Conservation (phyloP, 306 rosid genomes). For the Inga laurina region DNA sequence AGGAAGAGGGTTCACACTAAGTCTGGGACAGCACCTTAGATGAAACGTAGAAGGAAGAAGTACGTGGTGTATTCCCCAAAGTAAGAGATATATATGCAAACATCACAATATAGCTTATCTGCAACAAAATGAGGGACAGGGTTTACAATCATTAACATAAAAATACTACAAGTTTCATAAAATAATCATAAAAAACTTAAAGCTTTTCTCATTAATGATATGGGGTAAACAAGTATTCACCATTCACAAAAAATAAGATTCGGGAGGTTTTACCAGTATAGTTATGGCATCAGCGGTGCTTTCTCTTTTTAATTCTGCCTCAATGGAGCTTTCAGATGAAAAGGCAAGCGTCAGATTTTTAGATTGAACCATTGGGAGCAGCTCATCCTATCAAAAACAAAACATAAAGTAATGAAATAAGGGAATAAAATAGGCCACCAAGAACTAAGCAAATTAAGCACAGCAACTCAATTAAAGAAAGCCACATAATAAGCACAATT, state of each 20-base stretch:
- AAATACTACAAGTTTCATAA: constrained; percentile 5
- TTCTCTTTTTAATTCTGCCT: constrained; percentile 96
- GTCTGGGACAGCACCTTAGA: constrained; percentile 69
- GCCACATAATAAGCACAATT: constrained; percentile 5
- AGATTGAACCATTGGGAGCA: constrained; percentile 75
- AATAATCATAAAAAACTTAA: constrained; percentile 7
- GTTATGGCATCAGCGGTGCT: constrained; percentile 96
- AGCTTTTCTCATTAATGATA: neutral
- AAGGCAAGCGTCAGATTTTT: constrained; percentile 86
- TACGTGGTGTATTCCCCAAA: constrained; percentile 79
- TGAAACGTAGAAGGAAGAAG: constrained; percentile 75
- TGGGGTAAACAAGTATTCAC: constrained; percentile 15
- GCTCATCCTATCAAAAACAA: constrained; percentile 65
- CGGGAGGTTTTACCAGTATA: constrained; percentile 63
- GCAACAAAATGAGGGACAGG: constrained; percentile 43
- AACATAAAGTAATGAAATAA: constrained; percentile 18
- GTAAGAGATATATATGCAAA: constrained; percentile 96
- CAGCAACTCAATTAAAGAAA: constrained; percentile 2
- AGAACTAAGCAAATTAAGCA: constrained; percentile 7
- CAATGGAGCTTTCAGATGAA: constrained; percentile 97
- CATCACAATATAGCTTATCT: constrained; percentile 99
- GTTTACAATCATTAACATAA: constrained; percentile 7
- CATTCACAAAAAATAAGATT: neutral
- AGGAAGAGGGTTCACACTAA: neutral
- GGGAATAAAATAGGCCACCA: constrained; percentile 23